Conservation (phyloP, 257 asterid genomes). For the Rhazya stricta region DNA sequence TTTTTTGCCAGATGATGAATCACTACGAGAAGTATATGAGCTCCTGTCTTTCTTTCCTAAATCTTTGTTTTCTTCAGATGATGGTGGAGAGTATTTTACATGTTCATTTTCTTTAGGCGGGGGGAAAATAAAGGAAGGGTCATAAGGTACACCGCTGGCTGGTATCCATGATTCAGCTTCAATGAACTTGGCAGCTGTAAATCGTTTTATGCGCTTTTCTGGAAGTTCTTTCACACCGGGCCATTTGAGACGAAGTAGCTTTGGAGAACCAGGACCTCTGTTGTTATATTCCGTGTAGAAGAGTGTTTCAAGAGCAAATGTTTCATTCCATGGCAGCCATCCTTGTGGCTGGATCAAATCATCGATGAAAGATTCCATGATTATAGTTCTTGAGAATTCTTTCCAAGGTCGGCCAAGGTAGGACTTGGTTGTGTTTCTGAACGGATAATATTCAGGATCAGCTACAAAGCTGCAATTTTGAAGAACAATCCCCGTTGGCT, state of each 20-base stretch:
- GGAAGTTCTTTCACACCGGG: slow-evolving; percentile 68
- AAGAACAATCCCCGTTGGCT: slow-evolving; percentile 63
- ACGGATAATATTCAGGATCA: slow-evolving; percentile 35
- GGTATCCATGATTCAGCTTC: slow-evolving; percentile 57
- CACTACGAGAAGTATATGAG: not conserved
- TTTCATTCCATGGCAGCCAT: slow-evolving; percentile 62
- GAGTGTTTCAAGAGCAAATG: slow-evolving; percentile 41
- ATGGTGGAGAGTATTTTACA: slow-evolving; percentile 51
- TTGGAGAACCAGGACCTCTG: slow-evolving; percentile 61
- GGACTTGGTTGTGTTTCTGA: slow-evolving; percentile 32
- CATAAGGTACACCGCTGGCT: slow-evolving; percentile 38
- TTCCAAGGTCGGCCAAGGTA: slow-evolving; percentile 87
- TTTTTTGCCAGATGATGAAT: not conserved
- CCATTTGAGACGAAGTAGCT: slow-evolving; percentile 53
- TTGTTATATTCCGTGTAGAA: slow-evolving; percentile 78
- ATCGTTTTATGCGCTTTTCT: slow-evolving; percentile 41
- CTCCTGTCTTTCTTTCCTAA: slow-evolving; percentile 23
- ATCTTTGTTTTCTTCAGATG: slow-evolving; percentile 60
- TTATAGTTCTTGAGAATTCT: slow-evolving; percentile 58
- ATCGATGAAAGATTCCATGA: slow-evolving; percentile 65
- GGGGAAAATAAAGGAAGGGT: slow-evolving; percentile 43
- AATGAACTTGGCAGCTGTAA: slow-evolving; percentile 42
- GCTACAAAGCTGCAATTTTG: slow-evolving; percentile 69
- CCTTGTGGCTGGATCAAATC: slow-evolving; percentile 68
- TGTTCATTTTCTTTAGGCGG: slow-evolving; percentile 46